Percentiles rank a stretch among this genome's conserved stretches.
These are phyloP conservation scores for Phaeotremella fagi DNA, from an alignment of 768 basidiomycete genomes.

Conservation along the genomic window DNA sequence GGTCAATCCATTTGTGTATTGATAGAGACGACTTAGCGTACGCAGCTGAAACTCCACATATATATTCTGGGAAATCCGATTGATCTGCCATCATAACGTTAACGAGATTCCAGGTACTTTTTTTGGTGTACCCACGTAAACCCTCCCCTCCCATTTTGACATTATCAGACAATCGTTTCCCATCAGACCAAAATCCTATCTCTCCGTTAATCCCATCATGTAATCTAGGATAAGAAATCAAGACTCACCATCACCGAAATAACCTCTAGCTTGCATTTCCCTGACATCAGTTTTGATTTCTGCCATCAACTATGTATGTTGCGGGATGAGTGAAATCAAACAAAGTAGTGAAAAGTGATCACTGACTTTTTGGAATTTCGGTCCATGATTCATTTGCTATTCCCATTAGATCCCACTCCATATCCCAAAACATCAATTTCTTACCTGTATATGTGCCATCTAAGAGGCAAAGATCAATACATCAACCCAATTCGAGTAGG, in stretches of 20 bases:
- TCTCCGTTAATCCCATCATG: neutral
- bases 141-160: slow-evolving; percentile 35
- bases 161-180: slow-evolving; percentile 35
- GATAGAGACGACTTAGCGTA: slow-evolving; percentile 4
- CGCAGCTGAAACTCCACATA: slow-evolving; percentile 41
- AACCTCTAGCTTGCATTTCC: slow-evolving; percentile 35
- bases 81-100: no score
- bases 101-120: no score
- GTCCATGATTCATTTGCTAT: slow-evolving; percentile 46
- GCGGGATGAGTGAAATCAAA: neutral
- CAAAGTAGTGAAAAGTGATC: neutral
- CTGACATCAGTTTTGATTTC: slow-evolving; percentile 41
- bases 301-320: slow-evolving; percentile 27
- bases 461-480: neutral
- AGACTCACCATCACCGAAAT: slow-evolving; percentile 45
- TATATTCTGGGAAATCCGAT: slow-evolving; percentile 45
- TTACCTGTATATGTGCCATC: slow-evolving; percentile 40
- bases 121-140: slow-evolving; percentile 28
- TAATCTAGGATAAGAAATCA: neutral
- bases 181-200: slow-evolving; percentile 46
- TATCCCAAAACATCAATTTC: neutral
- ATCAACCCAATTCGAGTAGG: neutral
- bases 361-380: slow-evolving; percentile 40
- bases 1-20: neutral
- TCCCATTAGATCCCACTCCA: neutral